phyloP scores from a whole-genome alignment of 371 early-diverging fungal species.

The Mucor racemosus region DNA sequence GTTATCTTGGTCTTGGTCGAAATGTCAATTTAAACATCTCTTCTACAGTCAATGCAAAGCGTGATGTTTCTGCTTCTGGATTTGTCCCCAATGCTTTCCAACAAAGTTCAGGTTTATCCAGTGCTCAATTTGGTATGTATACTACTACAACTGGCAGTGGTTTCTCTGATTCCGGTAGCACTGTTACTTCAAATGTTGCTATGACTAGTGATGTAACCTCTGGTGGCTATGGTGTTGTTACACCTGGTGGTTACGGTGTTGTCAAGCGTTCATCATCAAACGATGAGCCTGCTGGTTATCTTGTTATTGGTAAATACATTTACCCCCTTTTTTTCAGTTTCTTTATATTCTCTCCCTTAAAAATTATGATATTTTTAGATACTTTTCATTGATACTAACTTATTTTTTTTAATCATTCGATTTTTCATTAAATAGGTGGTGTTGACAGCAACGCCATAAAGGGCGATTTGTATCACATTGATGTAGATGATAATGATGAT shows the following conservation, averaged over 20 bases:
- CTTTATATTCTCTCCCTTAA: not conserved
- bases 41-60: slow-evolving; percentile 25
- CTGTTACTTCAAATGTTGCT: slow-evolving; percentile 2
- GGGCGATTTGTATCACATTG: slow-evolving; percentile 44
- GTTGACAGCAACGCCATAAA: slow-evolving; percentile 44
- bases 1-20: slow-evolving; percentile 54
- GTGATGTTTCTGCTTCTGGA: slow-evolving; percentile 40
- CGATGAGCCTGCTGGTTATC: slow-evolving; percentile 46
- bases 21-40: slow-evolving; percentile 39
- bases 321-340: not conserved
- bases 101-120: slow-evolving; percentile 35
- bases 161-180: slow-evolving; percentile 30
- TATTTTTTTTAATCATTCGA: not conserved
- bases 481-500: slow-evolving; percentile 26
- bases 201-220: not conserved
- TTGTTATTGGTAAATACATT: slow-evolving; percentile 40
- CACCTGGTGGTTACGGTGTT: slow-evolving; percentile 37
- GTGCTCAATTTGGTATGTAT: slow-evolving; percentile 55
- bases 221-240: not conserved
- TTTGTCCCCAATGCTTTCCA: slow-evolving; percentile 51
- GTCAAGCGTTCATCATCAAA: slow-evolving; percentile 9
- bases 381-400: not conserved
- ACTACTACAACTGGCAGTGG: slow-evolving; percentile 27
- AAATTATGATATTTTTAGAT: slow-evolving; percentile 10
- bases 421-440: slow-evolving; percentile 39